Evolutionary conservation across 192 early-diverging fungal species (phyloP).

Genomic region (Spizellomyces punctatus): DNA sequence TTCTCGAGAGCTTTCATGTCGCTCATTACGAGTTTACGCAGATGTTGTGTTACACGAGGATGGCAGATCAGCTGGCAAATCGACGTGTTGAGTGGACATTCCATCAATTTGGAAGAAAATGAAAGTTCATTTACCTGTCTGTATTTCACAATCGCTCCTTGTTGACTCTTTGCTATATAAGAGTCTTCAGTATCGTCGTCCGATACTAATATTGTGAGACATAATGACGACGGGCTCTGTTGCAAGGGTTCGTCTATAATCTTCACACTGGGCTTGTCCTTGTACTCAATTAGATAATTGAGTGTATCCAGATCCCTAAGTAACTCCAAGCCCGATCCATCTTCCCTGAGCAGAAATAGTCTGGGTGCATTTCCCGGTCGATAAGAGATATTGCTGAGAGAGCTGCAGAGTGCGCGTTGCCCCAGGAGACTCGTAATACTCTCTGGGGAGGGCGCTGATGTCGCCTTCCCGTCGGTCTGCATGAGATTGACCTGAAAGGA

Average conservation of each 20-base stretch:
- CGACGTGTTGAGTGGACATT: neutral
- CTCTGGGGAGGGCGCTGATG: no score
- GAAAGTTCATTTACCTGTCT: neutral
- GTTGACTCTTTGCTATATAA: neutral
- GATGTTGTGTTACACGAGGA: neutral
- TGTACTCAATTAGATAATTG: neutral
- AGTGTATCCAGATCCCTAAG: slow-evolving; percentile 35
- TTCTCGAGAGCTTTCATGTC: neutral
- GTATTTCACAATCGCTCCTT: neutral
- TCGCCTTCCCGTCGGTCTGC: no score
- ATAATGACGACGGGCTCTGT: neutral
- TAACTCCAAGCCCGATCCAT: slow-evolving; percentile 40
- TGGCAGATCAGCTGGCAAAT: neutral
- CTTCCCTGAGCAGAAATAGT: slow-evolving; percentile 36
- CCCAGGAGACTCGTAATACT: no score
- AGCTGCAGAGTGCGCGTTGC: no score
- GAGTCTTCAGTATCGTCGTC: neutral
- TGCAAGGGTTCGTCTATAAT: neutral
- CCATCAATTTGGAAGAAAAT: neutral
- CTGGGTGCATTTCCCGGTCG: slow-evolving; percentile 30
- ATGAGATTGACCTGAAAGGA: no score
- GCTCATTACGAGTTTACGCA: neutral
- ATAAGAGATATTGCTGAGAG: no score
- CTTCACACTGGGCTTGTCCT: neutral
- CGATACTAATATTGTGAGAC: neutral